Conservation (phyloP, 2,329 filamentous ascomycete species). For the Ustilaginoidea virens region DNA sequence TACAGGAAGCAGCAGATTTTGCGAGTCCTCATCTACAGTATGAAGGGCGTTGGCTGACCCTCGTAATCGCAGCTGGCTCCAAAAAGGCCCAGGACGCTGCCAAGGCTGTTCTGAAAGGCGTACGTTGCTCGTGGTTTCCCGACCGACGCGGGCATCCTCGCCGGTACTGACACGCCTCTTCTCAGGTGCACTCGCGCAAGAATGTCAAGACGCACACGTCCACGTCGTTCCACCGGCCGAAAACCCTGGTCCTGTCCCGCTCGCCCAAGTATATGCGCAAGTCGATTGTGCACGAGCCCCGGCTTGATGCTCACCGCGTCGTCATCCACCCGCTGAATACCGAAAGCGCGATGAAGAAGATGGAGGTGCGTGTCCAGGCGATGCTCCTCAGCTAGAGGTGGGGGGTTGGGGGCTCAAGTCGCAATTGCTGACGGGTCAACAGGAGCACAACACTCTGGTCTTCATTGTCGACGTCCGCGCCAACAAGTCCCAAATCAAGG, state of each 20-base stretch:
- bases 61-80: too few relatives aligned
- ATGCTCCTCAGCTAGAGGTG: too few relatives aligned
- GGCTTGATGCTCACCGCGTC: slow-evolving; percentile 95
- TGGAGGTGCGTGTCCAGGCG: too few relatives aligned
- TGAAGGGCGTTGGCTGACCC: too few relatives aligned
- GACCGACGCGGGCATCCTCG: too few relatives aligned
- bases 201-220: slow-evolving; percentile 81
- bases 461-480: slow-evolving; percentile 96
- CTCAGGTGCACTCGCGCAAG: slow-evolving; percentile 52
- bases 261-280: slow-evolving; percentile 93
- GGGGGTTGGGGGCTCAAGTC: too few relatives aligned
- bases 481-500: slow-evolving; percentile 99
- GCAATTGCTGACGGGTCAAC: too few relatives aligned
- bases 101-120: too few relatives aligned
- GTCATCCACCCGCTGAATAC: slow-evolving; percentile 98
- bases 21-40: too few relatives aligned
- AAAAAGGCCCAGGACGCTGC: too few relatives aligned
- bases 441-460: slow-evolving; percentile 99
- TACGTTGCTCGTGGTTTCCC: too few relatives aligned
- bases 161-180: not conserved
- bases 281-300: slow-evolving; percentile 75
- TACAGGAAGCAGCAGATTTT: too few relatives aligned
- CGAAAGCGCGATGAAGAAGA: slow-evolving; percentile 99
- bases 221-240: slow-evolving; percentile 94
- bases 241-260: slow-evolving; percentile 86